Percentiles rank a stretch among this genome's conserved stretches.
Evolutionary conservation across 495 filamentous ascomycete species (phyloP).

Genomic region (Xylaria curta): DNA sequence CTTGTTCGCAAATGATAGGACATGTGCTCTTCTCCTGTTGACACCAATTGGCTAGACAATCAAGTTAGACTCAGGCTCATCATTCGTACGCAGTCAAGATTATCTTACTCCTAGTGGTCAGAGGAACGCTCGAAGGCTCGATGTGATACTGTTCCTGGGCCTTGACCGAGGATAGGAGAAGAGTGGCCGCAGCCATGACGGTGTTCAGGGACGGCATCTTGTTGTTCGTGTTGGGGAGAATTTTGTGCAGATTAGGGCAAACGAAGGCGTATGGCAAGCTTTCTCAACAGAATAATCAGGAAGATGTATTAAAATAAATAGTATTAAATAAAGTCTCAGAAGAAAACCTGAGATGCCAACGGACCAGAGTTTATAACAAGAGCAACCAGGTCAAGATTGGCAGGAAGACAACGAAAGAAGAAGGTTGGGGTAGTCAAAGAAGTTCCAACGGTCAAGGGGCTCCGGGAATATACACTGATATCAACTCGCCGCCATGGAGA

Average conservation of each 20-base stretch:
- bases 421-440: constrained; percentile 21
- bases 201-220: constrained; percentile 55
- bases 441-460: constrained; percentile 2
- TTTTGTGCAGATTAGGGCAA: constrained; percentile 8
- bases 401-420: constrained; percentile 22
- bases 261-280: neutral
- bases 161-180: constrained; percentile 46
- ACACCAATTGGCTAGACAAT: constrained; percentile 70
- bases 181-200: constrained; percentile 53
- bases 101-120: constrained; percentile 48
- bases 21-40: constrained; percentile 68
- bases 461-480: constrained; percentile 13
- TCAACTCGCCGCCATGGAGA: constrained; percentile 5
- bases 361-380: constrained; percentile 18
- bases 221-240: constrained; percentile 12
- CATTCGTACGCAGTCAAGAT: constrained; percentile 15
- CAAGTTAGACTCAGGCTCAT: constrained; percentile 33
- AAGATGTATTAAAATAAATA: constrained; percentile 26
- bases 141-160: constrained; percentile 59
- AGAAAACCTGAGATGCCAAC: neutral
- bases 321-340: constrained; percentile 8
- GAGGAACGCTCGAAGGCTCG: constrained; percentile 28
- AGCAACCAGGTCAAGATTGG: constrained; percentile 12
- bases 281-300: constrained; percentile 31
- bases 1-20: constrained; percentile 80